Conservation (phyloP, 2,329 filamentous ascomycete species). For the Botrytis sinoallii region DNA sequence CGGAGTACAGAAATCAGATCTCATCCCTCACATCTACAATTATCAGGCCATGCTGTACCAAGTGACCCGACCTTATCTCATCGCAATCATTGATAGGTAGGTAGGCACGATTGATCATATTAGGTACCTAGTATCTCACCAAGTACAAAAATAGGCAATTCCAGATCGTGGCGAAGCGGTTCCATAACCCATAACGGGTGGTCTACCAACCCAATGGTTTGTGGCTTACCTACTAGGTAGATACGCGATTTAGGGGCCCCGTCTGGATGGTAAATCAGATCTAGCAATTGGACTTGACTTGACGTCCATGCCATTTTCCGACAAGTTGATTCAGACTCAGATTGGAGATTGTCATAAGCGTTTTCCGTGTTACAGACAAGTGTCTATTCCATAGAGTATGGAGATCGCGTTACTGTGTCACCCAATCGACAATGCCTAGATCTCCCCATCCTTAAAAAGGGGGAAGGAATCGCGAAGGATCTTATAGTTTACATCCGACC, state of each 20-base stretch:
- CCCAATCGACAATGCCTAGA: not conserved
- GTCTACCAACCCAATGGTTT: not conserved
- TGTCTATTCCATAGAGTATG: not conserved
- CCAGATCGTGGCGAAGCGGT: not conserved
- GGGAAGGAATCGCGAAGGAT: not conserved
- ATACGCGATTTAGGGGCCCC: not conserved
- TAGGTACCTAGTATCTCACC: not conserved
- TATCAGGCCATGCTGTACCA: not conserved
- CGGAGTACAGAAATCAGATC: not conserved
- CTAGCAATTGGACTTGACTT: not conserved
- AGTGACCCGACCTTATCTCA: not conserved
- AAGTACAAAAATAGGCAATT: not conserved
- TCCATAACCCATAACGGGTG: not conserved
- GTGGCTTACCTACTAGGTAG: not conserved
- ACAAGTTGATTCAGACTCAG: not conserved
- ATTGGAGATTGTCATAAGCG: not conserved
- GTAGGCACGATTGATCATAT: not conserved
- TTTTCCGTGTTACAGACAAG: not conserved
- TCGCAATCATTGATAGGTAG: not conserved
- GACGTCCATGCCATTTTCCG: not conserved
- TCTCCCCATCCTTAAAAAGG: not conserved
- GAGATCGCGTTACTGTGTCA: not conserved
- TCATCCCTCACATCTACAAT: not conserved
- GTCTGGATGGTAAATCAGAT: not conserved
- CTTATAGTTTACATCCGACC: not conserved